Evolutionary conservation across 176 grass and related monocot genomes (phyloP), one percentile per base, ranked within the genome.

Genomic region (Saccharum spontaneum): DNA sequence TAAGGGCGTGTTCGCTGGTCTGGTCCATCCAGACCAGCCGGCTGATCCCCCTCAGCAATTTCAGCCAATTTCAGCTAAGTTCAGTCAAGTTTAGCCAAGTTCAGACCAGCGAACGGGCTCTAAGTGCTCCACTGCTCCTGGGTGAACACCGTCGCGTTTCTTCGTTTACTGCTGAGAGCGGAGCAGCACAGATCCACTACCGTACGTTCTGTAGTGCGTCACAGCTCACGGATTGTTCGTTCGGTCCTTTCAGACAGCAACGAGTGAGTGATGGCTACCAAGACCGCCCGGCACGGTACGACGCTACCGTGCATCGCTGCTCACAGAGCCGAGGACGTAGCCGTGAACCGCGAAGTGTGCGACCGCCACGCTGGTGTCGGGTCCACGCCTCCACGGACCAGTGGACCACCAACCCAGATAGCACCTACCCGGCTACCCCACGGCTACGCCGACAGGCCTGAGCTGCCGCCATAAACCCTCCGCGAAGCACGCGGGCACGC

Each of bases 401-500:
- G 4, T 36, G 34, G 34, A 36, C 22, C 7, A 61, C 59, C 14
- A 33, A 14, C 20, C 30, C 68, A 79, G 55, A 80, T 79, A 22
- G 54, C 84, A 80, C 15, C 62, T 22, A 34, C 1, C 22, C 41
- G 34, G 3, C 34, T 36, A 36, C 34, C 3, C 7, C 22, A 2
- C 44, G 18, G 11, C 17, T 6, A 2, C 40, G 4, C 57, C 72
- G 72, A 77, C 83, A 69, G 30, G 33, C 33, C 75, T 60, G 50
- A 23, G 33, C 52, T 39, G 18, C 33, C 50, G 49, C 10, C 49
- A 57, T 79, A 16, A 31, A 11, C 34, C 78, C 49, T 14, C 71
- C 37, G 79, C 49, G 79, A 36, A 68, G 76, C 69, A 80, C 69
- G 28, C 69, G 57, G 60, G 76, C 69, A 80, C 69, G 28, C 69